Evolutionary conservation across 129 eudicot genomes (phyloP), one percentile per base, ranked within the genome.

Genomic region (Ambrosia artemisiifolia): DNA sequence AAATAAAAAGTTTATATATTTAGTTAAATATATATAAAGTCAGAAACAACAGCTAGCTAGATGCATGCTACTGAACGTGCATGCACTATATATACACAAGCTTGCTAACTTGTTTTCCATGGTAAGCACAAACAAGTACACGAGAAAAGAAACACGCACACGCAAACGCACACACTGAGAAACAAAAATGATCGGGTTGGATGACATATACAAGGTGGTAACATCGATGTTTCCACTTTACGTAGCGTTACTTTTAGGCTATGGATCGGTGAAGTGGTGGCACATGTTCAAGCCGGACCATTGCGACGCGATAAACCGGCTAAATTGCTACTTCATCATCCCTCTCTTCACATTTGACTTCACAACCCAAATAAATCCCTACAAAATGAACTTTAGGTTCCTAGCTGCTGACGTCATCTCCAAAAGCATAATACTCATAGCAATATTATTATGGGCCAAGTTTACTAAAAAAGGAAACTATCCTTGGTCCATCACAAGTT

Each of bases 241-340:
- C 33, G 75, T 77, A 4, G 83, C 96, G 5, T 60, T 88, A 2
- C 10, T 54, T 1, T 47, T 88, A 33, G 95, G 96, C 0, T 88
- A 85, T 8, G 82, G 80, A 4, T 85, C 91, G 0, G 87, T 88
- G 16, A 85, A 73, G 28, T 86, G 91, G 91, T 88, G 96, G 89
- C 78, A 59, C 11, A 81, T 85, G 82, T 83, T 88, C 82, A 84
- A 73, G 10, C 82, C 89, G 0, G 89, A 89, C 4, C 96, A 89
- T 4, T 70, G 87, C n/a, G 83, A 81, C 60, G 96, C 89, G 5
- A 84, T 89, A 7, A 86, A 81, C 76, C 83, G 85, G 5, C 81
- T 89, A 65, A 74, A 51, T 60, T 86, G 83, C 74, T 89, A 75
- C 48, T 83, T 86, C 77, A 72, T 80, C n/a, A 40, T 84, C 13